A percentile compares a stretch with the other conserved stretches of the same genome.
Evolutionary conservation across 2,329 filamentous ascomycete genomes (phyloP).

Genomic region (Amesomyces nigricolor): DNA sequence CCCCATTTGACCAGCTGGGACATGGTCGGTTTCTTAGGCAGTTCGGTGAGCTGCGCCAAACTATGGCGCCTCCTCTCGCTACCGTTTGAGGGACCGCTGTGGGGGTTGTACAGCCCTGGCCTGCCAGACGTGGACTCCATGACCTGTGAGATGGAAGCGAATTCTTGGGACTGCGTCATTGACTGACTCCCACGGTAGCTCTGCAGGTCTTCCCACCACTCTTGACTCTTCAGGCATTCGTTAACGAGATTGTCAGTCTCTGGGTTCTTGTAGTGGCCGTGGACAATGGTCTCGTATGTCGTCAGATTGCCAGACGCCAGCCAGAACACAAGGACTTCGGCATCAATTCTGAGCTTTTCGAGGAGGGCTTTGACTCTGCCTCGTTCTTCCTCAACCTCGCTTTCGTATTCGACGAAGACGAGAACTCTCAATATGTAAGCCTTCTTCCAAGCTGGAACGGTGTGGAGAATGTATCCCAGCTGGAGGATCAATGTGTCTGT

Average conservation of each 20-base stretch:
- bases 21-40: constrained; percentile 56
- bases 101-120: constrained; percentile 41
- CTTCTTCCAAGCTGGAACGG: constrained; percentile 73
- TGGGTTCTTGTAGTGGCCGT: constrained; percentile 54
- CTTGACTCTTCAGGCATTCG: constrained; percentile 61
- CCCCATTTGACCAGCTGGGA: constrained; percentile 50
- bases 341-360: constrained; percentile 76
- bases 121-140: constrained; percentile 40
- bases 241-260: constrained; percentile 58
- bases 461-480: constrained; percentile 76
- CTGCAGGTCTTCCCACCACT: constrained; percentile 78
- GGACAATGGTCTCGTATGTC: constrained; percentile 73
- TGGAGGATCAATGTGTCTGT: constrained; percentile 74
- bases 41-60: constrained; percentile 54
- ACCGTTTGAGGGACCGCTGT: constrained; percentile 28
- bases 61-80: constrained; percentile 38
- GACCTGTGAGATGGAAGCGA: constrained; percentile 40
- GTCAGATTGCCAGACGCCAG: constrained; percentile 66
- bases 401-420: constrained; percentile 86
- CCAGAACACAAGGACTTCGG: constrained; percentile 74
- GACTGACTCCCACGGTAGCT: constrained; percentile 39
- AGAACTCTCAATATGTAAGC: constrained; percentile 68
- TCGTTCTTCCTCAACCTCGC: constrained; percentile 73
- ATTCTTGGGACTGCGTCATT: constrained; percentile 39
- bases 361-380: constrained; percentile 66